A percentile compares a stretch with the other conserved stretches of the same genome.
phyloP scores from a whole-genome alignment of 768 basidiomycete genomes.

The Sutorius australiensis region DNA sequence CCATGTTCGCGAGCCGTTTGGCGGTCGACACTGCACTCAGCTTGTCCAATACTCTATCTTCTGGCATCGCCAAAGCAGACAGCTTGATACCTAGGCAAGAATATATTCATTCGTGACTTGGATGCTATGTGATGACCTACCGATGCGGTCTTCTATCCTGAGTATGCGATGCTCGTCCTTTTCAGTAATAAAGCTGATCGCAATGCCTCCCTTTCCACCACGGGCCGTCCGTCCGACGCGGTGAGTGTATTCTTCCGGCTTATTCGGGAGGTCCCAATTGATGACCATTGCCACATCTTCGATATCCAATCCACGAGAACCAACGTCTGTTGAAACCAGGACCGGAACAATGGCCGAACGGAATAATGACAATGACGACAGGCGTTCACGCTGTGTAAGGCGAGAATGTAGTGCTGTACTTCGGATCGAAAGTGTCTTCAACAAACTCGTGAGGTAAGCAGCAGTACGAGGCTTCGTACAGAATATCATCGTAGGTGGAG shows the following conservation, averaged over 20 bases:
- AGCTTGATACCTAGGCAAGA: conserved; percentile 61
- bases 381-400: conserved; percentile 85
- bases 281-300: conserved; percentile 94
- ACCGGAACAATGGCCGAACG: conserved; percentile 84
- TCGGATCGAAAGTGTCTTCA: conserved; percentile 77
- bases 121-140: conserved; percentile 43
- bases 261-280: conserved; percentile 93
- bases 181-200: conserved; percentile 94
- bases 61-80: conserved; percentile 69
- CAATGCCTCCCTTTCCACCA: conserved; percentile 83
- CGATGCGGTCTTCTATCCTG: conserved; percentile 80
- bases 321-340: conserved; percentile 92
- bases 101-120: background rate
- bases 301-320: conserved; percentile 92
- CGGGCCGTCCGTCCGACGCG: conserved; percentile 92
- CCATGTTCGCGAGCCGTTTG: conserved; percentile 92
- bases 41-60: conserved; percentile 76
- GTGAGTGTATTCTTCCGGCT: conserved; percentile 94
- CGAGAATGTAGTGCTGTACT: conserved; percentile 90
- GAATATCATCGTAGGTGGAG: conserved; percentile 97
- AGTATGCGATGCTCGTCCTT: conserved; percentile 82
- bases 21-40: conserved; percentile 90
- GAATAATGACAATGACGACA: conserved; percentile 82
- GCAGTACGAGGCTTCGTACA: conserved; percentile 81
- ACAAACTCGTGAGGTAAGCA: conserved; percentile 78